Evolutionary conservation across 2,329 filamentous ascomycete species (phyloP).

Genomic region (Aaosphaeria arxii): DNA sequence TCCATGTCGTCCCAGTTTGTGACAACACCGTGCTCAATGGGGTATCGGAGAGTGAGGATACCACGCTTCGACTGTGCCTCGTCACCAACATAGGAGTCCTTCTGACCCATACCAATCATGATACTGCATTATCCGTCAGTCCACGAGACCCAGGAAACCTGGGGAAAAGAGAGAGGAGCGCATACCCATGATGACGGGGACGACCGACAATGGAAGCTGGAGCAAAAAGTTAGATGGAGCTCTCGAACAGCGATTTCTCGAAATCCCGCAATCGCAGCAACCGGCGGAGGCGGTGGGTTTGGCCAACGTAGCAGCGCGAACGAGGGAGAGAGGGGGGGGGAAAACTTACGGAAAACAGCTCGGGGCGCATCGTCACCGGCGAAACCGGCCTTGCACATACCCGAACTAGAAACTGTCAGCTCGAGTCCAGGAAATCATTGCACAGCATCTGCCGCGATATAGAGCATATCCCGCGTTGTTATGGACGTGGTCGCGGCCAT

Average conservation of each 20-base stretch:
- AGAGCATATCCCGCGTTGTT: slow-evolving; percentile 17
- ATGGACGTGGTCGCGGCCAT: slow-evolving; percentile 19
- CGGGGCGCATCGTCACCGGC: slow-evolving; percentile 99
- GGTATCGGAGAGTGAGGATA: slow-evolving; percentile 99
- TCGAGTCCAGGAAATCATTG: slow-evolving; percentile 20
- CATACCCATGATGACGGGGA: slow-evolving; percentile 99
- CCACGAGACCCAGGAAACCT: slow-evolving; percentile 14
- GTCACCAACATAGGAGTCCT: slow-evolving; percentile 99
- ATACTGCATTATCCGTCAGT: slow-evolving; percentile 65
- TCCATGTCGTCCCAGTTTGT: slow-evolving; percentile 99
- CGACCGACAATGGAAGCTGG: slow-evolving; percentile 98
- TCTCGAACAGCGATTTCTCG: slow-evolving; percentile 3
- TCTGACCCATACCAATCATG: slow-evolving; percentile 99
- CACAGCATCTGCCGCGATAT: slow-evolving; percentile 20
- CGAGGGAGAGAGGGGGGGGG: slow-evolving; percentile 16
- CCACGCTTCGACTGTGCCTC: slow-evolving; percentile 99
- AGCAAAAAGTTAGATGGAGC: slow-evolving; percentile 22
- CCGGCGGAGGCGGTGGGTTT: neutral
- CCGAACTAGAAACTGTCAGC: slow-evolving; percentile 69
- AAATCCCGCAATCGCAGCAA: too few relatives aligned
- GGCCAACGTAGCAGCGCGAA: slow-evolving; percentile 20
- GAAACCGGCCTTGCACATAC: slow-evolving; percentile 99
- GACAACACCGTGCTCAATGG: slow-evolving; percentile 99
- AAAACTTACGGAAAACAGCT: slow-evolving; percentile 98
- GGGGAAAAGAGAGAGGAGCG: slow-evolving; percentile 23